Conservation (phyloP, 1,284 basidiomycete species). For the Grifola frondosa region DNA sequence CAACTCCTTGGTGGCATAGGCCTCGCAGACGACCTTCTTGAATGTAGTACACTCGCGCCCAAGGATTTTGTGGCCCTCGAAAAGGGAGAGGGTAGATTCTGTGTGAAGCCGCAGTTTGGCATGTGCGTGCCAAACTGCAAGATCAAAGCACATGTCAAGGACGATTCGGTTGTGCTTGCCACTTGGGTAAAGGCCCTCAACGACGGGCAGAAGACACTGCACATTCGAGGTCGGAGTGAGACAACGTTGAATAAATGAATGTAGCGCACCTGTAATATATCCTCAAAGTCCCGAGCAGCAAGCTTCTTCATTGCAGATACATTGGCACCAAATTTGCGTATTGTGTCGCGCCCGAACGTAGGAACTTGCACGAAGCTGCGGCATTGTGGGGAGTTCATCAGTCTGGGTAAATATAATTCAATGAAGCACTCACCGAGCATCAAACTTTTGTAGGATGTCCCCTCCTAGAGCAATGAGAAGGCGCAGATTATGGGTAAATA, state of each 20-base stretch:
- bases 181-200: constrained; percentile 30
- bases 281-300: constrained; percentile 31
- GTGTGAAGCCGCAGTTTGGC: constrained; percentile 35
- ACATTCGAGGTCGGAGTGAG: too few species aligned
- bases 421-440: constrained; percentile 15
- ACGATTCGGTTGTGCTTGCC: constrained; percentile 18
- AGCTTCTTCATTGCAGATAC: constrained; percentile 28
- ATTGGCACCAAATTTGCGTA: constrained; percentile 26
- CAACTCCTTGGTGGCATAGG: constrained; percentile 26
- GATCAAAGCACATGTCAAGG: constrained; percentile 25
- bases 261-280: constrained; percentile 28
- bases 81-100: constrained; percentile 17
- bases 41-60: constrained; percentile 22
- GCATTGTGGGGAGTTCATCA: too few species aligned
- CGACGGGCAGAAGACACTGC: constrained; percentile 27
- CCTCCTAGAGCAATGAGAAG: constrained; percentile 8
- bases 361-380: constrained; percentile 26
- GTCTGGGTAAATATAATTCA: too few species aligned
- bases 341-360: constrained; percentile 28
- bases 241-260: too few species aligned
- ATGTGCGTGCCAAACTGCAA: constrained; percentile 31
- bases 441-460: constrained; percentile 8
- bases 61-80: constrained; percentile 21
- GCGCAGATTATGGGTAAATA: constrained; percentile 8
- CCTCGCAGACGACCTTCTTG: constrained; percentile 12